Base-by-base conservation (phyloP, 1,139 yeast genomes). In the Protomyces macrosporus region DNA sequence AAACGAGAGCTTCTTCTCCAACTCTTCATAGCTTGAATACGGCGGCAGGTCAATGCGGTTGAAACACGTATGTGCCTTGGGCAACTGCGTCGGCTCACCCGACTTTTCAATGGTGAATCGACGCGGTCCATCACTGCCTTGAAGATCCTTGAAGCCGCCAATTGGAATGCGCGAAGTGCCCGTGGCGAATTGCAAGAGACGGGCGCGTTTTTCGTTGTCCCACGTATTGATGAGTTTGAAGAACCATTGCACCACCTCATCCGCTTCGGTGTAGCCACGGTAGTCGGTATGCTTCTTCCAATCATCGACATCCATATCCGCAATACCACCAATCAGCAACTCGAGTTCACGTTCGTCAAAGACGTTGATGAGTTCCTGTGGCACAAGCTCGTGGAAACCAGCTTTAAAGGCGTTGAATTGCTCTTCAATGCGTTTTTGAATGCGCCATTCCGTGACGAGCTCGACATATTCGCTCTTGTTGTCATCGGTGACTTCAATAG, bases 151-250 rank as follows among this genome's bases (percentile, higher is more conserved):
- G 80, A 93, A 93, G 51, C 99, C 99, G 76, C 93, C 93, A 69
- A 93, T 98, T 2, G 99, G 99, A 66, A 95, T 91, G 79, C 99
- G 88, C 33, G 97, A 90, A 1, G 98, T 93, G 80, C 99, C 99
- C 0, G 99, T 93, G 23, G 98, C 91, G 74, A 93, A 93, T 77
- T 95, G 98, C 72, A 93, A 80, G 73, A 93, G 80, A 76, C 98
- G 84, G 1, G 98, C 96, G 76, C 91, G 88, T 75, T 91, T 97
- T 77, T 93, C 98, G 62, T 91, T 84, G 75, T 91, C 98, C 97
- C 97, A 91, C 73, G 87, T 89, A 63, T 87, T 82, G 70, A 95
- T 86, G 77, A 96, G 66, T 64, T 68, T 60, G 63, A 66, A 48
- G 52, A 65, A 60, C 62, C 63, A 65, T 54, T 66, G 66, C 33